phyloP scores from a whole-genome alignment of 148 eudicot genomes.

The Nepenthes gracilis region DNA sequence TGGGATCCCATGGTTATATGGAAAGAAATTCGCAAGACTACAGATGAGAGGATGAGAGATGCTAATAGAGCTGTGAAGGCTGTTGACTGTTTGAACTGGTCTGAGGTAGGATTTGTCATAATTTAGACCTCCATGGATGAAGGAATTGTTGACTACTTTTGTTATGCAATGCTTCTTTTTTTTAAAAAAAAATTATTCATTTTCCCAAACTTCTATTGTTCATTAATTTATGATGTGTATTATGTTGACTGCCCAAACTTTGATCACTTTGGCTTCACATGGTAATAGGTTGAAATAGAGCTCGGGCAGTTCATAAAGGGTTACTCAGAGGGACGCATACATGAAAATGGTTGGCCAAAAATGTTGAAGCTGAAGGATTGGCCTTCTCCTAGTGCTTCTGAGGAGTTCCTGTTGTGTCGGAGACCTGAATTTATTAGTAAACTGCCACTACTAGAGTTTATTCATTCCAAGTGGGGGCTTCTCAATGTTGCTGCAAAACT shows the following conservation, averaged over 20 bases:
- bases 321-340: conserved; percentile 71
- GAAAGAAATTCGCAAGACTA: conserved; percentile 62
- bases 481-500: conserved; percentile 94
- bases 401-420: conserved; percentile 82
- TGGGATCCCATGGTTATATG: conserved; percentile 90
- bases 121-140: neutral
- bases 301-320: conserved; percentile 81
- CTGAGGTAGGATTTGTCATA: conserved; percentile 47
- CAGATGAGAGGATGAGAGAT: conserved; percentile 63
- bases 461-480: conserved; percentile 95
- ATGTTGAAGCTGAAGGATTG: conserved; percentile 88
- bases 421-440: conserved; percentile 91
- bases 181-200: neutral
- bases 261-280: conserved; percentile 9
- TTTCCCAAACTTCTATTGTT: neutral
- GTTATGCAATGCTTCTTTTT: neutral
- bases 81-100: conserved; percentile 64
- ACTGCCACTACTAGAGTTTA: conserved; percentile 83
- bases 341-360: conserved; percentile 54
- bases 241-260: conserved; percentile 2
- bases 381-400: conserved; percentile 96
- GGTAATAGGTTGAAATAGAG: conserved; percentile 59
- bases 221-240: neutral
- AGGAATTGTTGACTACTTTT: neutral
- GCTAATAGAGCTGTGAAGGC: conserved; percentile 66